Evolutionary conservation across 169 alveolate species (phyloP).

Genomic region (Condylostoma magnum): DNA sequence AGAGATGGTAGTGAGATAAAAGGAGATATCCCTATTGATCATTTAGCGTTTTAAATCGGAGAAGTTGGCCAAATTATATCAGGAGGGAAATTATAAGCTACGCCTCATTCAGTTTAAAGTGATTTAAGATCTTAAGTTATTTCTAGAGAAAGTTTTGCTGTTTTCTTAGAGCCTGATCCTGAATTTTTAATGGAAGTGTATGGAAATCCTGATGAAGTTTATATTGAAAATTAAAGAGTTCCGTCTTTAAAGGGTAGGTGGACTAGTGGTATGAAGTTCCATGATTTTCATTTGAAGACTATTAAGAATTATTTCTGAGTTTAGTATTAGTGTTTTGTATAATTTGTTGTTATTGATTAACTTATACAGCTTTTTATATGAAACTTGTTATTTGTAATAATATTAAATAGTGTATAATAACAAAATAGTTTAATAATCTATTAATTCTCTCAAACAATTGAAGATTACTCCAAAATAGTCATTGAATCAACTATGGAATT

Average conservation of each 20-base stretch:
- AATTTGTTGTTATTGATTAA: too few relatives aligned
- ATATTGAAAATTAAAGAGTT: slow-evolving; percentile 45
- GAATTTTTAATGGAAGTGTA: neutral
- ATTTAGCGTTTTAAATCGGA: slow-evolving; percentile 64
- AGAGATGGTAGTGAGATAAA: slow-evolving; percentile 43
- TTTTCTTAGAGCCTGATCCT: slow-evolving; percentile 56
- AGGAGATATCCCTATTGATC: slow-evolving; percentile 38
- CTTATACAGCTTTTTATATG: too few relatives aligned
- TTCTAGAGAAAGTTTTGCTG: slow-evolving; percentile 58
- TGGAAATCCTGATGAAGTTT: slow-evolving; percentile 33
- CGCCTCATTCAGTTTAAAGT: slow-evolving; percentile 63
- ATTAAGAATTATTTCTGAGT: too few relatives aligned
- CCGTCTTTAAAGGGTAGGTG: slow-evolving; percentile 51
- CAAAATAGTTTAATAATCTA: too few relatives aligned
- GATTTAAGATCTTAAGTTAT: neutral
- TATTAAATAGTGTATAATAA: too few relatives aligned
- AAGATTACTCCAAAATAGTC: too few relatives aligned
- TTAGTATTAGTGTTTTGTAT: too few relatives aligned
- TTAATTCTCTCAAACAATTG: too few relatives aligned
- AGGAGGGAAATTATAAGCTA: slow-evolving; percentile 68
- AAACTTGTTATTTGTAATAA: too few relatives aligned
- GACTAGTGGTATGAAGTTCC: slow-evolving; percentile 40
- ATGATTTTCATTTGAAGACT: slow-evolving; percentile 43
- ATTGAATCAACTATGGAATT: too few relatives aligned
- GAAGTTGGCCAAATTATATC: slow-evolving; percentile 64